Percentiles rank a stretch among this genome's conserved stretches.
phyloP scores from a whole-genome alignment of 306 rosid genomes.

The Rosa chinensis region DNA sequence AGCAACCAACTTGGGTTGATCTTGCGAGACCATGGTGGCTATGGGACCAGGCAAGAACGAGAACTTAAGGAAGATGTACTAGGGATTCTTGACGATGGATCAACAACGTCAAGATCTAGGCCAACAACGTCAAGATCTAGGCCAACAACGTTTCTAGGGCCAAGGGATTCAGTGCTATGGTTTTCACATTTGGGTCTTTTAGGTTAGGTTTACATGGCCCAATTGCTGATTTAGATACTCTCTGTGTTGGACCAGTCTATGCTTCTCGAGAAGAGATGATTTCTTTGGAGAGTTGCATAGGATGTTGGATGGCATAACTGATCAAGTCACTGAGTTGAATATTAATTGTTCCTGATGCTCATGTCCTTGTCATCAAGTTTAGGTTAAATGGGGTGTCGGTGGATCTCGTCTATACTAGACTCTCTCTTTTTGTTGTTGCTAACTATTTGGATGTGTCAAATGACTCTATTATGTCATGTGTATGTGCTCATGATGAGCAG shows the following conservation, averaged over 20 bases:
- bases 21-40: constrained; percentile 60
- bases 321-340: constrained; percentile 70
- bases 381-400: constrained; percentile 80
- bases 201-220: constrained; percentile 96
- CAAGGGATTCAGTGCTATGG: constrained; percentile 86
- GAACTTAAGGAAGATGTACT: constrained; percentile 85
- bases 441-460: constrained; percentile 84
- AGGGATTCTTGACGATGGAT: constrained; percentile 75
- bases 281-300: constrained; percentile 78
- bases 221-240: constrained; percentile 94
- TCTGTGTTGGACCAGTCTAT: constrained; percentile 93
- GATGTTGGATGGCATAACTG: constrained; percentile 77
- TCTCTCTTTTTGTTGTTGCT: constrained; percentile 83
- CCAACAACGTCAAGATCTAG: constrained; percentile 70
- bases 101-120: constrained; percentile 48
- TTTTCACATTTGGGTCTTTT: constrained; percentile 89
- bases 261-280: constrained; percentile 92
- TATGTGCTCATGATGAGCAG: constrained; percentile 69
- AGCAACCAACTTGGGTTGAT: constrained; percentile 72
- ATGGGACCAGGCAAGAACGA: constrained; percentile 78
- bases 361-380: constrained; percentile 75
- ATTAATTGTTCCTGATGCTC: constrained; percentile 85
- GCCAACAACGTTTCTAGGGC: constrained; percentile 74
- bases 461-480: constrained; percentile 61
- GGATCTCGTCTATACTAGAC: constrained; percentile 85